Percentiles rank a stretch among this genome's conserved stretches.
Conservation (phyloP, 1,284 basidiomycete species). For the Leccinum pachyderme region DNA sequence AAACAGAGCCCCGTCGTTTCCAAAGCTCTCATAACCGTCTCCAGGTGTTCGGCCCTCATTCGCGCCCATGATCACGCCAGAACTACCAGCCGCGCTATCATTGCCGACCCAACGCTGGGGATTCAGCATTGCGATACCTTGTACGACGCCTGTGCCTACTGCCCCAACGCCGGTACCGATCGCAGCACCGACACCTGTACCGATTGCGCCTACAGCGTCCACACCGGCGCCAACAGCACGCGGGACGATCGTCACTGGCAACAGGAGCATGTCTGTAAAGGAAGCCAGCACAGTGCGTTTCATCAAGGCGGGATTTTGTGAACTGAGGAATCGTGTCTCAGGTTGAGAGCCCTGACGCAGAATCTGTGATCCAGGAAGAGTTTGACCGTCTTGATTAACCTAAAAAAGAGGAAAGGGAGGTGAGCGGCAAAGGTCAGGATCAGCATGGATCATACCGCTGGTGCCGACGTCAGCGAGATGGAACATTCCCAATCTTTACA, state of each 20-base stretch:
- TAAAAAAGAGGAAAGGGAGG: constrained; percentile 4
- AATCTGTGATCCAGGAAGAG: constrained; percentile 4
- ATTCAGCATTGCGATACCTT: constrained; percentile 84
- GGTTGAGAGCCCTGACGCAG: constrained; percentile 35
- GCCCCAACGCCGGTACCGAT: constrained; percentile 66
- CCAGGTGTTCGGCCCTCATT: background rate
- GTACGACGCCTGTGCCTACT: constrained; percentile 75
- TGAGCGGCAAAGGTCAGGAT: background rate
- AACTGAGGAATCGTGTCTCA: constrained; percentile 70
- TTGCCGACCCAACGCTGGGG: constrained; percentile 73
- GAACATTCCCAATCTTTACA: constrained; percentile 80
- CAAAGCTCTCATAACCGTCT: constrained; percentile 32
- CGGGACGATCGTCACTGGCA: constrained; percentile 96
- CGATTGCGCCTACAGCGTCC: constrained; percentile 50
- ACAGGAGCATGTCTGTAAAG: constrained; percentile 85
- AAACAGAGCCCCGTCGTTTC: constrained; percentile 54
- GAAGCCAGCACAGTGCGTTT: constrained; percentile 92
- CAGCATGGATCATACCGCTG: constrained; percentile 11
- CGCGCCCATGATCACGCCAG: constrained; percentile 29
- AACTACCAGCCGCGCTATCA: constrained; percentile 13
- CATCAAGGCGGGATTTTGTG: constrained; percentile 87
- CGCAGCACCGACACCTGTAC: constrained; percentile 57
- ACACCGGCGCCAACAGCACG: constrained; percentile 73
- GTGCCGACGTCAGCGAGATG: constrained; percentile 37
- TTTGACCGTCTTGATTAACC: constrained; percentile 9